Evolutionary conservation across 2,329 filamentous ascomycete species (phyloP).

Genomic region (Colletotrichum lupini): DNA sequence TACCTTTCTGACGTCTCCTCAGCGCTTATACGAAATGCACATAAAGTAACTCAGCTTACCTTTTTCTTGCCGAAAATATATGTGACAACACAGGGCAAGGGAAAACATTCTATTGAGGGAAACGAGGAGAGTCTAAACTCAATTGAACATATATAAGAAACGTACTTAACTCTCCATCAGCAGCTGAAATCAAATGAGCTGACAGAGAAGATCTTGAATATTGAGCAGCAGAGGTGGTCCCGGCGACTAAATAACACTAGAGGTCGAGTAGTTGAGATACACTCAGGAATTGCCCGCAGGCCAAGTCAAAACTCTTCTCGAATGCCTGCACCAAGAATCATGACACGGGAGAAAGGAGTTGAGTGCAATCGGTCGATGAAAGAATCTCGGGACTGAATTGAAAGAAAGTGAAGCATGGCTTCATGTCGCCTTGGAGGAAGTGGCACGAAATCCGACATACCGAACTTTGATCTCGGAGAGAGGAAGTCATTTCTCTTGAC

Average conservation of each 20-base stretch:
- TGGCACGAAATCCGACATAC: not conserved
- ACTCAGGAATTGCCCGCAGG: too few species aligned
- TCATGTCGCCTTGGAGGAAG: too few species aligned
- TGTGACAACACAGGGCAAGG: not conserved
- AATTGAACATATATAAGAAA: too few species aligned
- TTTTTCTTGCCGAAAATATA: not conserved
- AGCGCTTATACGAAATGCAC: not conserved
- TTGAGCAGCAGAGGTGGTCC: too few species aligned
- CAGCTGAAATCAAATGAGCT: too few species aligned
- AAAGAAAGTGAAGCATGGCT: not conserved
- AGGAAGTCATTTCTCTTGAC: not conserved
- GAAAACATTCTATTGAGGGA: too few species aligned
- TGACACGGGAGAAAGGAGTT: not conserved
- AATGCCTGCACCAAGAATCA: not conserved
- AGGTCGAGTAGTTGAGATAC: too few species aligned
- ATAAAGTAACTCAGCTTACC: not conserved
- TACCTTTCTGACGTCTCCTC: not conserved
- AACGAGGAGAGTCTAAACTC: too few species aligned
- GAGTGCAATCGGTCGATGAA: not conserved
- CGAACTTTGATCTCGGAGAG: not conserved
- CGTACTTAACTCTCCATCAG: too few species aligned
- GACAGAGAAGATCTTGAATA: too few species aligned
- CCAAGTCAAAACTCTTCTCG: too few species aligned
- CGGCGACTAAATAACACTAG: too few species aligned
- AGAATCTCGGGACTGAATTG: not conserved